These are phyloP conservation scores for Pelargonium cotyledonis DNA, from an alignment of 441 rosid species.

Conservation along the genomic window DNA sequence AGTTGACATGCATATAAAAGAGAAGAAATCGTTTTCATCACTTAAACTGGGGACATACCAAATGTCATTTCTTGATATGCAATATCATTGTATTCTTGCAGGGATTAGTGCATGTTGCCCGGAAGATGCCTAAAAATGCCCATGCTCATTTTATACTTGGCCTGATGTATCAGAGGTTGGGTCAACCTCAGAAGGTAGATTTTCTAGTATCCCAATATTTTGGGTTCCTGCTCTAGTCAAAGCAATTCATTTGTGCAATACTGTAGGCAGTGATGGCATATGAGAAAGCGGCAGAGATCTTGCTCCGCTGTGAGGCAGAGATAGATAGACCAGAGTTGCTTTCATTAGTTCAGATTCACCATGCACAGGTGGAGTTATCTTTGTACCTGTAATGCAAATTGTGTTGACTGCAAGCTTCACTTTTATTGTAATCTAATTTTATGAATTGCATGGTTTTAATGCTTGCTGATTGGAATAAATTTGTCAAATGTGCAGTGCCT, in stretches of 20 bases:
- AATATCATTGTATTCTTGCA: constrained; percentile 24
- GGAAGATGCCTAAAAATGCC: constrained; percentile 95
- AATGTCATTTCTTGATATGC: constrained; percentile 5
- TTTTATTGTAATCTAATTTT: neutral
- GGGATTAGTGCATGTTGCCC: constrained; percentile 90
- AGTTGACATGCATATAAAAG: too few relatives aligned
- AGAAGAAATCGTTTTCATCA: too few relatives aligned
- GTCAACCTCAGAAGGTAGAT: constrained; percentile 80
- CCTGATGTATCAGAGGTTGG: constrained; percentile 80
- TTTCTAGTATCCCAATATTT: constrained; percentile 12
- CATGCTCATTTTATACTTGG: constrained; percentile 96
- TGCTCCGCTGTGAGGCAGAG: constrained; percentile 67
- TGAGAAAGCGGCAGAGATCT: constrained; percentile 88
- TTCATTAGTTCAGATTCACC: constrained; percentile 84
- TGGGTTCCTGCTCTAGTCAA: neutral
- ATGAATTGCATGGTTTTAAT: neutral
- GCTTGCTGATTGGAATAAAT: constrained; percentile 17
- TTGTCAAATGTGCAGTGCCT: constrained; percentile 49
- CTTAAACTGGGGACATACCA: neutral
- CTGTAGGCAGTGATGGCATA: constrained; percentile 74
- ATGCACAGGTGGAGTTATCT: constrained; percentile 64
- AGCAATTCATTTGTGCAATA: constrained; percentile 5
- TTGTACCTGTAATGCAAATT: constrained; percentile 5
- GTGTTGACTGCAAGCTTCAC: neutral
- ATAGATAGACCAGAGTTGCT: constrained; percentile 86